Base-by-base conservation (phyloP, 2,329 filamentous ascomycete species). In the Epichloe festucae region DNA sequence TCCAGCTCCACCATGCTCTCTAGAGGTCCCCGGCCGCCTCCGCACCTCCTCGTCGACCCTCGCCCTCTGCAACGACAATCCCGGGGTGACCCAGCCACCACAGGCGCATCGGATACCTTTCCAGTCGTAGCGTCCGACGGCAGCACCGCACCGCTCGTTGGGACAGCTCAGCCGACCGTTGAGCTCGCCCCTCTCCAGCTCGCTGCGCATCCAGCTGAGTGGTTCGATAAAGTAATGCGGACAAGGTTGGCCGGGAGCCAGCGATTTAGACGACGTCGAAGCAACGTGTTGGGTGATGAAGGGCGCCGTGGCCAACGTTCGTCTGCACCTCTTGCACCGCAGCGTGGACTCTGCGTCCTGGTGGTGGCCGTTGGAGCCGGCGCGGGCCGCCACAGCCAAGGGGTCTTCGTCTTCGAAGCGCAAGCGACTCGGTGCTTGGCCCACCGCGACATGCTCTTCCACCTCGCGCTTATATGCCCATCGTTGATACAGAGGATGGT, bases 91-190 rank as follows among this genome's bases (percentile, higher is more conserved):
- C 91, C 93, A 97, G 55, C 84, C 81, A 39, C 85, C 82, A 67
- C 93, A 98, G 63, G 82, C 93, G 70, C 93, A 98, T 65, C 82
- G 83, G 76, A 96, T 85, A 14, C 93, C 93, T 65, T 94, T 89
- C 93, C 93, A 98, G 49, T 91, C 87, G 64, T 96, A 98, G 60
- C 93, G 87, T 40, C 93, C 93, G 46, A 97, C 81, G 49, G 88
- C 89, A 41, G 87, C 82, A 46, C 79, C 81, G 67, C 93, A 98
- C 62, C 84, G 85, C 8, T 65, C 53, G 59, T 84, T 86, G 10
- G 93, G 91, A 62, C 93, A 98, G 53, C 82, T 79, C 35, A 98
- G 74, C 10, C 91, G 82, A 23, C 93, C 93, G 54, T 90, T 87
- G 23, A 97, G 75, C 55, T 84, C 80, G 31, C 87, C 89, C 61